Evolutionary conservation across 169 alveolate species (phyloP).

Genomic region (Plasmodium adleri): DNA sequence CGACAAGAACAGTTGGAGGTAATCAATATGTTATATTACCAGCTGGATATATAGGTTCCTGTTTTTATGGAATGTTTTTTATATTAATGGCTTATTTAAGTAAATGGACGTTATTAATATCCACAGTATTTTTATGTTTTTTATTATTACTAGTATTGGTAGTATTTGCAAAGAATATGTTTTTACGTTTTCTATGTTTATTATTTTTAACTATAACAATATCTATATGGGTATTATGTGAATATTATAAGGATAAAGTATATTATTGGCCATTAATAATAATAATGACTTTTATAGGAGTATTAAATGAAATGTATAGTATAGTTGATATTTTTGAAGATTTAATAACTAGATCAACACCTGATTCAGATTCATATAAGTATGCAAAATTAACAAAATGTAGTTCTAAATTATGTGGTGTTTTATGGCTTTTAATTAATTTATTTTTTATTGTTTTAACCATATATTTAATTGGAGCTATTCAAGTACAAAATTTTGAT

Average conservation of each 20-base stretch:
- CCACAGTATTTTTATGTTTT: conserved; percentile 79
- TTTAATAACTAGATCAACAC: conserved; percentile 79
- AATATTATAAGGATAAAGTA: conserved; percentile 69
- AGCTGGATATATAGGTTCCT: conserved; percentile 85
- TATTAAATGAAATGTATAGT: conserved; percentile 80
- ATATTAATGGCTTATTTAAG: conserved; percentile 79
- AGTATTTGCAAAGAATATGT: conserved; percentile 78
- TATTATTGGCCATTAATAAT: conserved; percentile 81
- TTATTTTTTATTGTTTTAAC: conserved; percentile 60
- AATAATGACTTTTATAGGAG: conserved; percentile 81
- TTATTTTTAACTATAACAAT: conserved; percentile 74
- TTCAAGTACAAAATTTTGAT: conserved; percentile 71
- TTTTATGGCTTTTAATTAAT: conserved; percentile 79
- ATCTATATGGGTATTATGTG: conserved; percentile 74
- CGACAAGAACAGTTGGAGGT: conserved; percentile 83
- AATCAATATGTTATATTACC: conserved; percentile 77
- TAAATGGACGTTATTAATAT: conserved; percentile 79
- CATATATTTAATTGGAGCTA: conserved; percentile 79
- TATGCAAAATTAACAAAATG: conserved; percentile 80
- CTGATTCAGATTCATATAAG: conserved; percentile 84
- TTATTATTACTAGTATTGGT: conserved; percentile 78
- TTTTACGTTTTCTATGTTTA: conserved; percentile 77
- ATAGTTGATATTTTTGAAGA: conserved; percentile 82
- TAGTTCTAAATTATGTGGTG: conserved; percentile 82
- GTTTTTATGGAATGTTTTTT: conserved; percentile 83